Conservation (phyloP, 208 protist genomes). For the Acanthamoeba sp. region DNA sequence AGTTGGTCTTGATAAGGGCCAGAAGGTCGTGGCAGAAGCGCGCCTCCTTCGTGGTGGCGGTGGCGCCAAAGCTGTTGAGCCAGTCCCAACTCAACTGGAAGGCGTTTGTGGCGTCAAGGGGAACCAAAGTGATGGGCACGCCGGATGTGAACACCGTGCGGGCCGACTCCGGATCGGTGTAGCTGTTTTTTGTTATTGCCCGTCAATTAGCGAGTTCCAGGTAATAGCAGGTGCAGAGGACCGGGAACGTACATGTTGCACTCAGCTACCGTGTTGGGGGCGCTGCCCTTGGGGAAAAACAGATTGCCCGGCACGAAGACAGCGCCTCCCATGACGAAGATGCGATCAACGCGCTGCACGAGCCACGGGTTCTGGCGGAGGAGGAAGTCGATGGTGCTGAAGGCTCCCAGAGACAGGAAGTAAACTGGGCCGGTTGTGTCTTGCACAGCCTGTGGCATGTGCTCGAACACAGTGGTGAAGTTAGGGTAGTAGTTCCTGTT, state of each 20-base stretch:
- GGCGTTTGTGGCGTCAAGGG: neutral
- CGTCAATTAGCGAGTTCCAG: too few relatives aligned
- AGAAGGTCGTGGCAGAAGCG: neutral
- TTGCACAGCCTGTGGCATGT: neutral
- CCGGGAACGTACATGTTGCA: conserved; percentile 12
- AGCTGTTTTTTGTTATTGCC: too few relatives aligned
- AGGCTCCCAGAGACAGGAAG: neutral
- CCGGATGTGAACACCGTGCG: neutral
- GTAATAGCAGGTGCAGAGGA: neutral
- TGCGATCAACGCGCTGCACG: neutral
- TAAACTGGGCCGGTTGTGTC: neutral
- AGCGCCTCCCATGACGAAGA: neutral
- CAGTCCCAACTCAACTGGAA: neutral
- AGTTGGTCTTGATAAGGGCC: neutral
- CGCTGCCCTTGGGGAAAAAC: neutral
- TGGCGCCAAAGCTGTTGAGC: neutral
- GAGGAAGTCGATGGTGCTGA: neutral
- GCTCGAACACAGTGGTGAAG: neutral
- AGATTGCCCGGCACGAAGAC: neutral
- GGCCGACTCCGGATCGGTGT: neutral
- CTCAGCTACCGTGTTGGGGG: neutral
- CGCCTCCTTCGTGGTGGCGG: neutral
- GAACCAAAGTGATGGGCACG: neutral
- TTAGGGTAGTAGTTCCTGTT: neutral
- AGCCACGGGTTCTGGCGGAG: neutral